Base-by-base conservation (phyloP, 805 yeast species). In the Isabelozyma rhagii region DNA sequence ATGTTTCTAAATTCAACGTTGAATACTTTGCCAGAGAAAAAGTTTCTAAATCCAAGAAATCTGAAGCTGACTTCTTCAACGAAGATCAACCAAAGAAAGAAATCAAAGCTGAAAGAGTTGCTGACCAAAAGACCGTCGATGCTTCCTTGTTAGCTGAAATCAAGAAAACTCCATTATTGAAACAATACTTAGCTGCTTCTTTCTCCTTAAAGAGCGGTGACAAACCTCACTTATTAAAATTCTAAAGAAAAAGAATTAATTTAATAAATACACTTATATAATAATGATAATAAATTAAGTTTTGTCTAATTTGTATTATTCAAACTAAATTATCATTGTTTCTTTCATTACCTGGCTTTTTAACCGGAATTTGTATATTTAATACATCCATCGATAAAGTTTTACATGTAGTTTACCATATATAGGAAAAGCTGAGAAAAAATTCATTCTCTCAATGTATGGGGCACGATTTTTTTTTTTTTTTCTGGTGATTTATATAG, bases 171-270 rank as follows among this genome's bases (percentile, higher is more conserved):
- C 96, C 97, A 75, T 84, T 90, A 74, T 87, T 93, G 78, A 89
- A 90, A 80, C 96, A 92, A 81, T 93, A 93, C 88, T 85, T 93
- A 74, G 87, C 97, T 64, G 75, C 97, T 67, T 81, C 96, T 63
- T 93, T 93, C 92, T 87, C 97, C 66, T 86, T 94, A 80, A 92
- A 90, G 88, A 84, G 82, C 80, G 98, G 98, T 79, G 99, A 93
- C 84, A 90, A 81, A 79, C 99, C 98, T 71, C 98, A 93, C 80
- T 85, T 88, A 75, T 89, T 94, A 87, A 90, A 89, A 83, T 93
- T 94, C 80, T 93, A 91, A 87, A 66, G 11, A 42, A 45, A 42
- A 42, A 25, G 38, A 39, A 39, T 14, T 5, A 14, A 14, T 39
- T 39, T n/a, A 15, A 39, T 39, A 39, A 14, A 39, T 39, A 14